phyloP scores from a whole-genome alignment of 192 early-diverging fungal species.

The Chytriomyces sp. region DNA sequence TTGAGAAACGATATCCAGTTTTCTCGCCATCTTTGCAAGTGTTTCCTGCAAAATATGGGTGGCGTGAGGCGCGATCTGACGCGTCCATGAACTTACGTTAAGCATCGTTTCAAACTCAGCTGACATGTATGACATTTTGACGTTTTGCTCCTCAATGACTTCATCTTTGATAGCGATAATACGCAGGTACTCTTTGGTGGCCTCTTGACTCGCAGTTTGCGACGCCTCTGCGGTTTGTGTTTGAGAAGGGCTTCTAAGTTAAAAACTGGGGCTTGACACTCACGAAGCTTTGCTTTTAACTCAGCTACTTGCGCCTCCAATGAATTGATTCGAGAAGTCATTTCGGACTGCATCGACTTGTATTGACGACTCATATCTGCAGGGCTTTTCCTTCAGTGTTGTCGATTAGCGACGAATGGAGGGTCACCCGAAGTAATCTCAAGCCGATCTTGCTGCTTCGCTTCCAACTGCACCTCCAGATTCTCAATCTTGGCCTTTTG shows the following conservation, averaged over 20 bases:
- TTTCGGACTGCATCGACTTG: slow-evolving; percentile 61
- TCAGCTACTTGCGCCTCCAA: slow-evolving; percentile 60
- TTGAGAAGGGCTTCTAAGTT: background rate
- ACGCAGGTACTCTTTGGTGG: slow-evolving; percentile 47
- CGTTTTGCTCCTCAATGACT: slow-evolving; percentile 61
- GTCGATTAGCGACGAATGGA: background rate
- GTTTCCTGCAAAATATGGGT: slow-evolving; percentile 49
- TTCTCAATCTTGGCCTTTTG: slow-evolving; percentile 39
- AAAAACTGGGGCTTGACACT: background rate
- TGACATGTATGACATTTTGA: slow-evolving; percentile 66
- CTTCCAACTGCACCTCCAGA: slow-evolving; percentile 46
- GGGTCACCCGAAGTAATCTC: slow-evolving; percentile 51
- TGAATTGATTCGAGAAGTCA: slow-evolving; percentile 54
- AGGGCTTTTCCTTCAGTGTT: slow-evolving; percentile 12
- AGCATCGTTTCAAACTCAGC: slow-evolving; percentile 65
- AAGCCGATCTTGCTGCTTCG: slow-evolving; percentile 43
- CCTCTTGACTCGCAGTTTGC: slow-evolving; percentile 45
- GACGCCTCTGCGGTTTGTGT: slow-evolving; percentile 27
- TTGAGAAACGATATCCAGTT: slow-evolving; percentile 54
- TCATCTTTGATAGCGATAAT: slow-evolving; percentile 53
- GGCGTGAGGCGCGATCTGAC: background rate
- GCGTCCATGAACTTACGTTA: slow-evolving; percentile 36
- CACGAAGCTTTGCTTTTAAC: slow-evolving; percentile 52
- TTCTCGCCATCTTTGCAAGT: slow-evolving; percentile 55
- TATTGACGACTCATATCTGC: slow-evolving; percentile 61